Evolutionary conservation across 1,284 basidiomycete genomes (phyloP), one percentile per base, ranked within the genome.

Genomic region (Singerocomus inundabilis): DNA sequence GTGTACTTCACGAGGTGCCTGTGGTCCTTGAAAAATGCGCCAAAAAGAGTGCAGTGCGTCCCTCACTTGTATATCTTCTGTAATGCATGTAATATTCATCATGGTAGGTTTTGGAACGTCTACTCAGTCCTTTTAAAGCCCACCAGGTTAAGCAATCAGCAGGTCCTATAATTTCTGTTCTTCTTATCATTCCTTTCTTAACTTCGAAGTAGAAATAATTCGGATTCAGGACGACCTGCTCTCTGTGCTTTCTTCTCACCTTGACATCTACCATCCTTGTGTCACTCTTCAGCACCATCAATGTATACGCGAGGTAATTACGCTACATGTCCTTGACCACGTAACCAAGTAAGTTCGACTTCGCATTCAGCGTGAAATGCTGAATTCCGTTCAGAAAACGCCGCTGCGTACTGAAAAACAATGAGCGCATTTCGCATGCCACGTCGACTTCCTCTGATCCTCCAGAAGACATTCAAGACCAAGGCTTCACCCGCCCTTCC

Each of bases 401-500:
- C n/a, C 82, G 88, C 12, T 79, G 84, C 8, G 80, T 99, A n/a
- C 77, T 98, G 15, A 95, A 95, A 66, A 97, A 96, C 69, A 98
- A 98, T 63, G 93, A 98, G 59, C 84, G 85, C 40, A 78, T 98
- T 12, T 79, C 88, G 0, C 80, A 85, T 56, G 81, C 82, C 81
- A 88, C 70, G 64, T 76, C 13, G 72, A 75, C 51, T 70, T 75
- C 32, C 65, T 76, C 72, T 3, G 71, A 81, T 35, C 74, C 77
- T 6, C 80, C 81, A 7, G 81, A 85, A 64, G 88, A 92, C 54
- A 81, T 92, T 7, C 89, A 93, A 69, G 96, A 99, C 67, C 96
- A 98, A 77, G 95, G 96, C 21, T 99, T 98, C 72, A 98, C 95
- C 2, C 88, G 97, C 8, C 96, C 97, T 18, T 96, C 96, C 35